Evolutionary conservation across 192 early-diverging fungal species (phyloP).

Genomic region (Coemansia sp.): DNA sequence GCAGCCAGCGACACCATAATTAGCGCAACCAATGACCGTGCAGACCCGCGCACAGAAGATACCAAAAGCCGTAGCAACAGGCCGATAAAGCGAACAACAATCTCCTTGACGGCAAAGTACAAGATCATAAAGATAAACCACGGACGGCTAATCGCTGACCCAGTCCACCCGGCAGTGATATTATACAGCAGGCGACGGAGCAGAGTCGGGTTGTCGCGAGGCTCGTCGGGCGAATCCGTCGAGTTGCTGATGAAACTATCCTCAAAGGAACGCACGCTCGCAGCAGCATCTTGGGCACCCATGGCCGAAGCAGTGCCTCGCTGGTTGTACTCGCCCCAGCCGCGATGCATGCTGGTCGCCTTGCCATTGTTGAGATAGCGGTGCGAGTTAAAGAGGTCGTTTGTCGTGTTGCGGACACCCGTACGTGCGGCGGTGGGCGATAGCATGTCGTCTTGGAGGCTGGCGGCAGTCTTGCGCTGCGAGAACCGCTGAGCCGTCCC

Average conservation of each 20-base stretch:
- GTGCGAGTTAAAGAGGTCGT: conserved; percentile 31
- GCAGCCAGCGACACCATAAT: conserved; percentile 28
- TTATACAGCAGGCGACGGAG: conserved; percentile 40
- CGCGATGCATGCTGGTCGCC: conserved; percentile 13
- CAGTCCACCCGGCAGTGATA: conserved; percentile 38
- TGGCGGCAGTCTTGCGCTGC: conserved; percentile 23
- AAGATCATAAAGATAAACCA: conserved; percentile 46
- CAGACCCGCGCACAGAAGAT: conserved; percentile 26
- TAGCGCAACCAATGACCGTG: conserved; percentile 28
- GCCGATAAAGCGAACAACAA: conserved; percentile 14
- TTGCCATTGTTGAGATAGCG: conserved; percentile 28
- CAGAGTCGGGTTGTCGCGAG: conserved; percentile 41
- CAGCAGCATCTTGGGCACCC: background rate
- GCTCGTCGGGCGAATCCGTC: conserved; percentile 10
- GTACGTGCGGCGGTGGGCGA: conserved; percentile 28
- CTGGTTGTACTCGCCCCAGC: conserved; percentile 39
- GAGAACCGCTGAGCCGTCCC: conserved; percentile 47
- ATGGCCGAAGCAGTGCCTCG: conserved; percentile 19
- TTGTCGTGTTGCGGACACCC: conserved; percentile 10
- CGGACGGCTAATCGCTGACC: conserved; percentile 31
- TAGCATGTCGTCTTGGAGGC: conserved; percentile 9
- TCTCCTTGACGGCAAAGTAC: conserved; percentile 50
- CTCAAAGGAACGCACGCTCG: conserved; percentile 31
- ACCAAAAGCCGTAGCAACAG: conserved; percentile 27
- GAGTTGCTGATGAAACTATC: conserved; percentile 51